Evolutionary conservation across 768 basidiomycete genomes (phyloP).

Genomic region (Kwoniella dejecticola): DNA sequence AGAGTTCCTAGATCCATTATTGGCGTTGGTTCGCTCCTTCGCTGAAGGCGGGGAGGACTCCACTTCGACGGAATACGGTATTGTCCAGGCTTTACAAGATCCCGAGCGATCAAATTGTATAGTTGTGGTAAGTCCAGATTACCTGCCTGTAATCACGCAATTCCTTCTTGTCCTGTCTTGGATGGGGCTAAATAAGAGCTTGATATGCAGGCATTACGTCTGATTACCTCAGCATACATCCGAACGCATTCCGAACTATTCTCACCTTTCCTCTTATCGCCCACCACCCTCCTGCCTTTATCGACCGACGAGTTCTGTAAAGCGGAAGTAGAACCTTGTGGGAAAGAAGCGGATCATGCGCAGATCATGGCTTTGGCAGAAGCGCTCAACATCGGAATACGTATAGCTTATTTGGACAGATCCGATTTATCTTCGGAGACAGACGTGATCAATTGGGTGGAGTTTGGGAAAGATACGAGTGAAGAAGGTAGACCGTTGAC

Average conservation of each 20-base stretch:
- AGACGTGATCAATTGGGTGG: conserved; percentile 56
- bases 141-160: background rate
- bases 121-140: conserved; percentile 45
- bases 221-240: conserved; percentile 82
- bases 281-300: conserved; percentile 67
- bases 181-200: background rate
- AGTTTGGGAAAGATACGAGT: conserved; percentile 58
- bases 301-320: conserved; percentile 70
- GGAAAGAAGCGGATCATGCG: conserved; percentile 67
- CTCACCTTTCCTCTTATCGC: conserved; percentile 73
- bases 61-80: conserved; percentile 33
- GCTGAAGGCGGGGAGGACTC: conserved; percentile 20
- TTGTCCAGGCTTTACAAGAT: conserved; percentile 50
- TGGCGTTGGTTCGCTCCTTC: conserved; percentile 59
- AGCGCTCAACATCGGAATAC: conserved; percentile 68
- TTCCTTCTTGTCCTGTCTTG: no score
- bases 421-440: conserved; percentile 34
- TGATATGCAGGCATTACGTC: conserved; percentile 70
- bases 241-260: conserved; percentile 66
- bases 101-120: conserved; percentile 52
- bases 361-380: conserved; percentile 76
- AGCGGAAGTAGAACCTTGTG: conserved; percentile 66
- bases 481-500: conserved; percentile 61
- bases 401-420: conserved; percentile 80
- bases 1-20: conserved; percentile 72